phyloP scores from a whole-genome alignment of 2,329 filamentous ascomycete genomes.

The Clonostachys byssicola region DNA sequence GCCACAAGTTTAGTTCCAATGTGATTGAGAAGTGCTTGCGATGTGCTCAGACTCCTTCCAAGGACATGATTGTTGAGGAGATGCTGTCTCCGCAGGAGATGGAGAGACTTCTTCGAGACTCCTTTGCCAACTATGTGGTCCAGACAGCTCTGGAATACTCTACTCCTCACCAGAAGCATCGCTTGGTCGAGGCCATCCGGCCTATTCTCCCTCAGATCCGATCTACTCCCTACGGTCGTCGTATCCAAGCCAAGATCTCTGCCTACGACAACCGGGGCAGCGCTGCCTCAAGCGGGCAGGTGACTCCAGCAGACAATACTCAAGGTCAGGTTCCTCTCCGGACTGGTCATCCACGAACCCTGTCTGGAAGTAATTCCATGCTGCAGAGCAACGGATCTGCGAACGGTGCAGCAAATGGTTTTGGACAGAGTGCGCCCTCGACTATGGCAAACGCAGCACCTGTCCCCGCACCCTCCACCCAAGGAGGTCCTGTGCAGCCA shows the following conservation, averaged over 20 bases:
- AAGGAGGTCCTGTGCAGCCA: too few relatives aligned
- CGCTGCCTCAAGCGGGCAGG: slow-evolving; percentile 40
- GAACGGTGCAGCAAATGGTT: slow-evolving; percentile 8
- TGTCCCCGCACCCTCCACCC: background rate
- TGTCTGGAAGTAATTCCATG: slow-evolving; percentile 32
- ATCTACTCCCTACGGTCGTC: slow-evolving; percentile 88
- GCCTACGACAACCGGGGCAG: slow-evolving; percentile 47
- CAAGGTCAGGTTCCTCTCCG: slow-evolving; percentile 51
- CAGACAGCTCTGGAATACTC: slow-evolving; percentile 91
- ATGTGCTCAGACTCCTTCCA: slow-evolving; percentile 70
- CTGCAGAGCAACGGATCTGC: slow-evolving; percentile 18
- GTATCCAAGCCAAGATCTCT: slow-evolving; percentile 85
- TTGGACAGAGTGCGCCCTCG: too few relatives aligned
- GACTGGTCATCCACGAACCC: slow-evolving; percentile 32
- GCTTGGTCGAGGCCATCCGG: slow-evolving; percentile 79
- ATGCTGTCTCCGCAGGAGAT: slow-evolving; percentile 72
- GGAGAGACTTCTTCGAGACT: slow-evolving; percentile 84
- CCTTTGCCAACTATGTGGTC: slow-evolving; percentile 95
- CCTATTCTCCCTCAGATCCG: slow-evolving; percentile 82
- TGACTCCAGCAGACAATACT: slow-evolving; percentile 46
- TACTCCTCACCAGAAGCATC: slow-evolving; percentile 66
- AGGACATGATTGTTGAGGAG: slow-evolving; percentile 80
- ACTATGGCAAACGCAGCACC: background rate
- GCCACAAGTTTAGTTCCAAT: slow-evolving; percentile 99
- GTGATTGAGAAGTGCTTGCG: slow-evolving; percentile 96